Evolutionary conservation across 345 rosid species (phyloP), one percentile per base, ranked within the genome.

Genomic region (Euphorbia peplus): DNA sequence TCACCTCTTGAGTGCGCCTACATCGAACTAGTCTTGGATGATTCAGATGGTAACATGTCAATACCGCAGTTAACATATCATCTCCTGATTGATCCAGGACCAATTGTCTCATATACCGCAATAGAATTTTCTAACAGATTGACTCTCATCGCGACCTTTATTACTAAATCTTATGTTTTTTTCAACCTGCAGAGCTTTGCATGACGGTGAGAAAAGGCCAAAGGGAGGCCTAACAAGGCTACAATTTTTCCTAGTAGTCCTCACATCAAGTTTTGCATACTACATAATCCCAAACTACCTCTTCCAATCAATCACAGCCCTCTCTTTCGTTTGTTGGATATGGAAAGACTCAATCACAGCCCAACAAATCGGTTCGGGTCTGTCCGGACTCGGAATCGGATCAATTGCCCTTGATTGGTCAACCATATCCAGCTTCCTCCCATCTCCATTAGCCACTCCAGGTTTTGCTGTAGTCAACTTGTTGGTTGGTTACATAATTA

Each of bases 231-330:
- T 73, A 54, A 69, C 82, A 22, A 74, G 84, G 80, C 83, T 83
- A 53, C 90, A 86, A 57, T 82, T 83, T 75, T 86, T 86, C 76
- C 64, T 82, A 3, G n/a, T 83, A 25, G 86, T 83, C 60, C 73
- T 80, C 24, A 37, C 52, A 22, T 78, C 83, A 0, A 83, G 87
- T 74, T 86, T 82, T 10, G 84, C 83, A 3, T 81, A 83, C 75
- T 86, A 78, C 39, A 70, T 83, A 22, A 63, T 85, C 39, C 89
- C 89, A 4, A 76, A 76, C 77, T 83, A 75, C 44, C 70, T 83
- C 19, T 81, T 83, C 29, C 82, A 75, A 8, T 77, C 85, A 4
- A 69, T 81, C 19, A 76, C 84, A 13, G 78, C 82, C 29, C 73
- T 85, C 32, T 83, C 85, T 44, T 71, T 79, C 55, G 75, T 76